These are phyloP conservation scores for Wallacemonas sp. DNA, from an alignment of 208 protist species.

Conservation along the genomic window DNA sequence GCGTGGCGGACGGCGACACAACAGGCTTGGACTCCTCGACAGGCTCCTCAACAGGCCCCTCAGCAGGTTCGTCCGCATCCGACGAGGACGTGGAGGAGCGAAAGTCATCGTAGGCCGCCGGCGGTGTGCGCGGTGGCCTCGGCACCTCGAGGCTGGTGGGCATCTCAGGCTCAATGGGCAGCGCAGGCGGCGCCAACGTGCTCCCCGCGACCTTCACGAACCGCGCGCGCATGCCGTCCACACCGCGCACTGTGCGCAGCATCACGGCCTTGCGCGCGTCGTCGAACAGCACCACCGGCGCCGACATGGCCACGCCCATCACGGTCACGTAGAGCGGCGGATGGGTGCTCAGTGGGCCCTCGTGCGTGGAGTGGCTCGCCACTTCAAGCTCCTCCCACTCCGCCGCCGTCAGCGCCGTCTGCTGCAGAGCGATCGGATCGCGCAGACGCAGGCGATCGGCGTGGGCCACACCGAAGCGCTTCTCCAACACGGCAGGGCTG, in stretches of 20 bases:
- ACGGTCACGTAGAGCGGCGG: slow-evolving; percentile 21
- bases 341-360: background rate
- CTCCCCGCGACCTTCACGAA: slow-evolving; percentile 34
- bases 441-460: slow-evolving; percentile 33
- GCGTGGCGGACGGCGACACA: slow-evolving; percentile 1
- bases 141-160: too few relatives aligned
- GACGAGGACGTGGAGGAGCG: slow-evolving; percentile 14
- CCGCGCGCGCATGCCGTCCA: slow-evolving; percentile 20
- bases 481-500: slow-evolving; percentile 18
- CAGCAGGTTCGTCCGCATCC: background rate
- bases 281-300: slow-evolving; percentile 45
- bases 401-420: background rate
- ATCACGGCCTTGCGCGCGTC: slow-evolving; percentile 28
- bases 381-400: slow-evolving; percentile 15
- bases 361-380: background rate
- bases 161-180: slow-evolving; percentile 22
- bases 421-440: background rate
- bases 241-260: slow-evolving; percentile 27
- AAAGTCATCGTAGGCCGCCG: slow-evolving; percentile 13
- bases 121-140: too few relatives aligned
- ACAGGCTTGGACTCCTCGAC: background rate
- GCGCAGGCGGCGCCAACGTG: slow-evolving; percentile 19
- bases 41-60: background rate
- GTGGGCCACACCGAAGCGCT: slow-evolving; percentile 47
- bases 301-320: slow-evolving; percentile 44